A percentile compares a stretch with the other conserved stretches of the same genome.
Evolutionary conservation across 108 stramenopile genomes (phyloP).

Genomic region (Nannochloropsis oceanica): DNA sequence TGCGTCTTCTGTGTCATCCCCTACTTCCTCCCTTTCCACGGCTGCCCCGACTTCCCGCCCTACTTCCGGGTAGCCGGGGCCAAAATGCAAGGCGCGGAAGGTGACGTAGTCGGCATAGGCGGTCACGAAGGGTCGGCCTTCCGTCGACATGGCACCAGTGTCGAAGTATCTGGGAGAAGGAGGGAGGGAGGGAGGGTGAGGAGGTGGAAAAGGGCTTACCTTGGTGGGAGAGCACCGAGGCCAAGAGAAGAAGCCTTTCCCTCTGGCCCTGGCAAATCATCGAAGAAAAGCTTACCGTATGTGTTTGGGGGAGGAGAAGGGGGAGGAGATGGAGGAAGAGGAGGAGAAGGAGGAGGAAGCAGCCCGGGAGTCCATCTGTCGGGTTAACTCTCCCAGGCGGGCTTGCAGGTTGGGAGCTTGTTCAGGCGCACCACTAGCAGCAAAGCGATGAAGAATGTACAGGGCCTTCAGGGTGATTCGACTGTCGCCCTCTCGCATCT

Average conservation of each 20-base stretch:
- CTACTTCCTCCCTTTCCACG: neutral
- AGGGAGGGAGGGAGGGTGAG: too few species aligned
- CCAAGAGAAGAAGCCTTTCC: too few species aligned
- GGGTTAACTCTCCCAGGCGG: conserved; percentile 48
- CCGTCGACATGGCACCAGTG: neutral
- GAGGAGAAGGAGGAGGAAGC: neutral
- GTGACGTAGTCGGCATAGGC: neutral
- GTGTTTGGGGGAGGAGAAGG: too few species aligned
- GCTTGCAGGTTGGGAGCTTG: conserved; percentile 42
- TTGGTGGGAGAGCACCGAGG: too few species aligned
- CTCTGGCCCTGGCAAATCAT: too few species aligned
- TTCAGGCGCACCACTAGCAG: conserved; percentile 61
- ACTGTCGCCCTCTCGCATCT: conserved; percentile 69
- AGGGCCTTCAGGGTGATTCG: conserved; percentile 61
- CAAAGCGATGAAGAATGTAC: conserved; percentile 69
- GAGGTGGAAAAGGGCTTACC: too few species aligned
- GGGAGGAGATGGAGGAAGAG: too few species aligned
- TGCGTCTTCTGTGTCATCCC: neutral
- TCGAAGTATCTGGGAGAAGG: neutral
- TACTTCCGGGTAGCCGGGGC: neutral
- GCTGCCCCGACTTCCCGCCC: neutral
- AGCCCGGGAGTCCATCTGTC: neutral
- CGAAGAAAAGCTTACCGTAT: too few species aligned
- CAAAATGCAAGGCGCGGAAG: neutral
- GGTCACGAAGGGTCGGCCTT: neutral